Evolutionary conservation across 305 asterid genomes (phyloP).

Genomic region (Solanum chacoense): DNA sequence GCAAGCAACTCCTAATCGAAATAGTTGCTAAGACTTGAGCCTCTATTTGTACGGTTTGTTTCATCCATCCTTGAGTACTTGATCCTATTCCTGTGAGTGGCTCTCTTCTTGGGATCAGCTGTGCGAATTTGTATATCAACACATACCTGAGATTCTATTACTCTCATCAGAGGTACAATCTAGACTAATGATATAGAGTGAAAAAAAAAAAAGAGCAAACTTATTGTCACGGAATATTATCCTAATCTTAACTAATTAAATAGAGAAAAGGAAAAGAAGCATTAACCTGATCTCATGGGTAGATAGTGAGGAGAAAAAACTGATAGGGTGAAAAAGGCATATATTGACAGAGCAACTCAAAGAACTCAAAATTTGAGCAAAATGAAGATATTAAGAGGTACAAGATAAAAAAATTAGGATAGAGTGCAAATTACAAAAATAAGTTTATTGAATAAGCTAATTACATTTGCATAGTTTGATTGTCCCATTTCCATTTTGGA

Average conservation of each 20-base stretch:
- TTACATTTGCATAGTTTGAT: neutral
- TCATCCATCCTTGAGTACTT: neutral
- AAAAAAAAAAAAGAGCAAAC: neutral
- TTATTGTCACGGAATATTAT: neutral
- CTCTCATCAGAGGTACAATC: neutral
- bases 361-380: neutral
- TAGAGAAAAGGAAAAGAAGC: neutral
- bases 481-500: neutral
- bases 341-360: neutral
- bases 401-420: neutral
- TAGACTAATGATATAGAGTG: no score
- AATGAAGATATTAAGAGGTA: neutral
- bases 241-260: neutral
- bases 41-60: neutral
- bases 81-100: neutral
- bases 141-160: neutral
- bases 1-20: neutral
- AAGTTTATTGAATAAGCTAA: neutral
- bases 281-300: neutral
- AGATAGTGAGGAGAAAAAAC: neutral
- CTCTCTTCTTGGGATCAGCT: neutral
- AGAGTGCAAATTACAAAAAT: neutral
- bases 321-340: neutral
- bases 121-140: neutral
- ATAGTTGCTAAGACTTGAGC: neutral